Conservation (phyloP, 2,329 filamentous ascomycete genomes). For the Ophiostoma ips region DNA sequence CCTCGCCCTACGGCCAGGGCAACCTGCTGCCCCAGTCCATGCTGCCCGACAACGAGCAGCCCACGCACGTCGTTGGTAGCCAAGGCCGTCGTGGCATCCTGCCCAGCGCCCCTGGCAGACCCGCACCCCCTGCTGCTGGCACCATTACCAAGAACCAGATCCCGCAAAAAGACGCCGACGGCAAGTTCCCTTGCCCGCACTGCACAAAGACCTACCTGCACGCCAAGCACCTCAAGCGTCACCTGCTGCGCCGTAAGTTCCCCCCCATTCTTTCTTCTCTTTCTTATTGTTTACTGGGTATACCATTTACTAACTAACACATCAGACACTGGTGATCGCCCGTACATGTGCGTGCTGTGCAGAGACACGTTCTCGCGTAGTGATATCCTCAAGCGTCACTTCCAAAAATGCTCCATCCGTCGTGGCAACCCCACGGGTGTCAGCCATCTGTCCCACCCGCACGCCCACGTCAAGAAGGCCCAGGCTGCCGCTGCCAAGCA, state of each 20-base stretch:
- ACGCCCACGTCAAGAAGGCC: conserved; percentile 75
- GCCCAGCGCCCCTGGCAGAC: conserved; percentile 76
- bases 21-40: conserved; percentile 43
- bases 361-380: conserved; percentile 96
- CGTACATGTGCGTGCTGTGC: conserved; percentile 96
- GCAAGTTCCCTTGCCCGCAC: conserved; percentile 95
- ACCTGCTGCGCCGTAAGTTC: conserved; percentile 88
- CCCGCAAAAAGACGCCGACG: conserved; percentile 88
- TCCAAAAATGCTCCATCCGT: conserved; percentile 96
- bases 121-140: conserved; percentile 59
- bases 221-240: conserved; percentile 92
- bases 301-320: neutral
- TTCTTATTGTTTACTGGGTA: neutral
- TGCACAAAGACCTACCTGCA: conserved; percentile 98
- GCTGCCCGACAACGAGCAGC: conserved; percentile 46
- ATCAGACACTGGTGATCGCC: conserved; percentile 87
- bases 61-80: conserved; percentile 86
- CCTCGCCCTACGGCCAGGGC: conserved; percentile 45
- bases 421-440: conserved; percentile 91
- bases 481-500: conserved; percentile 37
- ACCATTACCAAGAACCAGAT: conserved; percentile 67
- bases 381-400: conserved; percentile 97
- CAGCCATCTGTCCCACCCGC: conserved; percentile 85
- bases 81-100: conserved; percentile 86
- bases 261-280: neutral